Evolutionary conservation across 495 filamentous ascomycete species (phyloP).

Genomic region (Xanthoparmelia taractica): DNA sequence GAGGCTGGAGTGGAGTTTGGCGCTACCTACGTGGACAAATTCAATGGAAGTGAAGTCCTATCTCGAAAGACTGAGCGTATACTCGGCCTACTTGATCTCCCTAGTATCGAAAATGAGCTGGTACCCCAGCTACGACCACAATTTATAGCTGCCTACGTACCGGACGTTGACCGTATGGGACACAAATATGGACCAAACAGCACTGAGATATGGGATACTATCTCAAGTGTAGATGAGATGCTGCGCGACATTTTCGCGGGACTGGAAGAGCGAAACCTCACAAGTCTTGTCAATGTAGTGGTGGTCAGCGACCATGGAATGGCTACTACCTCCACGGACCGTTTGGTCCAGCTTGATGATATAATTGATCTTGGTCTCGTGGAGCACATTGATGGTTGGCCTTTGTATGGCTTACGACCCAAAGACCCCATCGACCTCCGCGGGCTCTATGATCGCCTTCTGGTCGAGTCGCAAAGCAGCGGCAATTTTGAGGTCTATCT

Average conservation of each 20-base stretch:
- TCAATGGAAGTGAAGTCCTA: constrained; percentile 67
- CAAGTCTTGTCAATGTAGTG: constrained; percentile 85
- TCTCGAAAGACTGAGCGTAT: constrained; percentile 68
- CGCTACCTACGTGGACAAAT: constrained; percentile 73
- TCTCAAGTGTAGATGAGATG: constrained; percentile 70
- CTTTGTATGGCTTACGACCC: constrained; percentile 71
- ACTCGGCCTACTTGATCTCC: constrained; percentile 71
- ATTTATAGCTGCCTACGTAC: constrained; percentile 89
- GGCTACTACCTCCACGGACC: constrained; percentile 75
- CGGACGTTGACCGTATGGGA: constrained; percentile 78
- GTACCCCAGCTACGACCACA: constrained; percentile 55
- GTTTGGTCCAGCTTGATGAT: constrained; percentile 92
- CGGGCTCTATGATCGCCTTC: constrained; percentile 32
- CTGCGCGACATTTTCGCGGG: constrained; percentile 66
- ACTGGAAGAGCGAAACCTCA: constrained; percentile 73
- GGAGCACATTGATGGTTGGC: constrained; percentile 90
- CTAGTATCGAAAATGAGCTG: constrained; percentile 49
- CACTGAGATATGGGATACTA: constrained; percentile 72
- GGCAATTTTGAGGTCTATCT: constrained; percentile 61
- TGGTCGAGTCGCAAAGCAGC: constrained; percentile 43
- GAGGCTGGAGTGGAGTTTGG: constrained; percentile 68
- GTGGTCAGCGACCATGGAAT: constrained; percentile 98
- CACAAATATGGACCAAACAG: constrained; percentile 90
- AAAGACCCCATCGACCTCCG: constrained; percentile 35
- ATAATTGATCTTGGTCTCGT: constrained; percentile 65